Evolutionary conservation across 129 eudicot species (phyloP), one percentile per base, ranked within the genome.

Genomic region (Arctium minus): DNA sequence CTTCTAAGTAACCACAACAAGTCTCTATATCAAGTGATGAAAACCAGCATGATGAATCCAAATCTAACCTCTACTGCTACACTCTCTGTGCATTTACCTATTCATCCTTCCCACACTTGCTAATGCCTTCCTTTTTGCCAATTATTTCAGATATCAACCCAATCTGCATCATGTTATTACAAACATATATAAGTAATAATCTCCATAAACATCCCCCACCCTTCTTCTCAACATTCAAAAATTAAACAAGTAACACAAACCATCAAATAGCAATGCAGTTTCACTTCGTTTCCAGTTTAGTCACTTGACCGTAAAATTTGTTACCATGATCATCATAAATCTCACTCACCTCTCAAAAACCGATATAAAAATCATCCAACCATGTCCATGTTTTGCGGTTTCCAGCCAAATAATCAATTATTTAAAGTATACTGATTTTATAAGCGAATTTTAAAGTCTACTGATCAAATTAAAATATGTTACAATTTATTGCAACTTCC

Each of bases 1-100:
- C 56, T 60, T 56, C 68, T 60, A 60, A 60, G 68, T 60, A 60
- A 60, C 68, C 68, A 60, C 68, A 56, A 56, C 65, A 60, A 60
- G 68, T 17, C 68, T 60, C 68, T 60, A 60, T 60, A 60, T 60
- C 68, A 60, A 60, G 30, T 44, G 50, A 44, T 44, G 12, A 2
- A n/a, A 72, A 84, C 73, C 39, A 79, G 27, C 84, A 74, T 73
- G 32, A 74, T 77, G 42, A 73, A 56, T 79, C 36, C 2, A 79
- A 71, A 84, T 84, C 87, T 73, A 33, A 84, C 76, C 75, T 73
- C 80, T 84, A 79, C 36, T 48, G 46, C 87, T 73, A 84, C 87
- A 36, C 37, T 74, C 84, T 84, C 50, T 84, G 87, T 84, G 87
- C 81, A 84, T 74, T 73, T 79, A 74, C 80, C 83, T 73, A 79